These are phyloP conservation scores for Chaetoscypha palmicola DNA, from an alignment of 2,329 filamentous ascomycete species.

Conservation along the genomic window DNA sequence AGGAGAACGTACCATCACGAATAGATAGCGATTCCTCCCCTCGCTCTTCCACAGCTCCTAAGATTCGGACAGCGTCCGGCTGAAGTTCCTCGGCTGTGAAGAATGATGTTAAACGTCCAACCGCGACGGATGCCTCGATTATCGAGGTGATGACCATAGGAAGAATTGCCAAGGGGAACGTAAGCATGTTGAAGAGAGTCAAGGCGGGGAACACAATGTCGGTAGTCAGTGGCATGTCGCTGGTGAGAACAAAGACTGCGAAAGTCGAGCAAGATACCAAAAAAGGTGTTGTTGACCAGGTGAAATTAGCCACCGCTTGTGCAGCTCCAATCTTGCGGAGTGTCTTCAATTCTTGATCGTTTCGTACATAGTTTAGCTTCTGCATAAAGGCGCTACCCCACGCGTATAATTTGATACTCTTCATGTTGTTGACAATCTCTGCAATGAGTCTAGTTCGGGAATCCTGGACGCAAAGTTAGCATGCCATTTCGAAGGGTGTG, in stretches of 20 bases:
- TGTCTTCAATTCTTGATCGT: constrained; percentile 92
- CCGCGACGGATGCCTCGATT: constrained; percentile 91
- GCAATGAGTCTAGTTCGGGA: constrained; percentile 87
- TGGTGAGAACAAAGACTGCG: constrained; percentile 83
- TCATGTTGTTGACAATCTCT: constrained; percentile 99
- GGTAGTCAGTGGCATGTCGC: constrained; percentile 73
- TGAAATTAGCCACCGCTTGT: constrained; percentile 92
- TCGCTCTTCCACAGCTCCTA: constrained; percentile 62
- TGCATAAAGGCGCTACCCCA: constrained; percentile 98
- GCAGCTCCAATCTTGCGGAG: constrained; percentile 92
- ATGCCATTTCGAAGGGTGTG: not conserved
- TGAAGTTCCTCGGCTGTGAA: constrained; percentile 87
- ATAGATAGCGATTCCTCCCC: constrained; percentile 85
- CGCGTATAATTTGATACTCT: constrained; percentile 97
- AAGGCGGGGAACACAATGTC: constrained; percentile 92
- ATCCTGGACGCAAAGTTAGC: constrained; percentile 40
- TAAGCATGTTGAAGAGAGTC: constrained; percentile 91
- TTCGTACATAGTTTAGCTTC: constrained; percentile 91
- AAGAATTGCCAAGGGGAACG: constrained; percentile 86
- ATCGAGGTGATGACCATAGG: constrained; percentile 98
- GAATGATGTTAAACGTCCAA: constrained; percentile 76
- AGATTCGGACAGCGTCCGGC: constrained; percentile 65
- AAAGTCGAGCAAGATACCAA: constrained; percentile 97
- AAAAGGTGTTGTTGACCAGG: constrained; percentile 96
- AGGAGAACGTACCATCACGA: constrained; percentile 82